Percentiles rank a stretch among this genome's conserved stretches.
Conservation (phyloP, 148 eudicot genomes). For the Spergularia marina region DNA sequence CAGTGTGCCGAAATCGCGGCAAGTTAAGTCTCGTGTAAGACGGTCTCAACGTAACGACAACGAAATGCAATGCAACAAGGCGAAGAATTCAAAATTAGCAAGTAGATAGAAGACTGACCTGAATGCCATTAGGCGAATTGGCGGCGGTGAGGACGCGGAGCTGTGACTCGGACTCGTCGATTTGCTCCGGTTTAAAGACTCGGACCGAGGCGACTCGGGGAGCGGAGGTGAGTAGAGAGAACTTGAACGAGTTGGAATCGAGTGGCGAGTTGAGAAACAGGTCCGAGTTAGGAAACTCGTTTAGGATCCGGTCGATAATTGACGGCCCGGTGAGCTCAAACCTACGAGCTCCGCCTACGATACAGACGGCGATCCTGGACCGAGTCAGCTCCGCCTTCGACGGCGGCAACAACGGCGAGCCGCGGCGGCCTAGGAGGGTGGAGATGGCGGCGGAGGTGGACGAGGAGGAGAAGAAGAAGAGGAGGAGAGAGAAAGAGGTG, state of each 20-base stretch:
- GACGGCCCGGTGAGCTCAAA: conserved; percentile 93
- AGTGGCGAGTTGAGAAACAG: conserved; percentile 71
- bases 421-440: neutral
- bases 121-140: conserved; percentile 89
- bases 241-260: conserved; percentile 56
- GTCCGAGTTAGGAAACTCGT: conserved; percentile 60
- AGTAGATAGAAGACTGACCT: conserved; percentile 39
- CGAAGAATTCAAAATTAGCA: neutral
- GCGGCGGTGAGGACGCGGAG: conserved; percentile 65
- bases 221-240: conserved; percentile 47
- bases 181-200: conserved; percentile 46
- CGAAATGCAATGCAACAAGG: neutral
- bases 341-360: conserved; percentile 88
- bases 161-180: conserved; percentile 59
- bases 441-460: conserved; percentile 16
- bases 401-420: neutral
- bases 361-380: conserved; percentile 75
- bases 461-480: conserved; percentile 31
- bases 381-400: conserved; percentile 30
- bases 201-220: conserved; percentile 50
- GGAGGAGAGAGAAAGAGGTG: conserved; percentile 40
- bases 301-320: conserved; percentile 48
- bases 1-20: too few species aligned
- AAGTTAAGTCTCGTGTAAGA: neutral
- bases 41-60: neutral